Evolutionary conservation across 2,329 filamentous ascomycete species (phyloP), one percentile per base, ranked within the genome.

Genomic region (Penicillium concentricum): DNA sequence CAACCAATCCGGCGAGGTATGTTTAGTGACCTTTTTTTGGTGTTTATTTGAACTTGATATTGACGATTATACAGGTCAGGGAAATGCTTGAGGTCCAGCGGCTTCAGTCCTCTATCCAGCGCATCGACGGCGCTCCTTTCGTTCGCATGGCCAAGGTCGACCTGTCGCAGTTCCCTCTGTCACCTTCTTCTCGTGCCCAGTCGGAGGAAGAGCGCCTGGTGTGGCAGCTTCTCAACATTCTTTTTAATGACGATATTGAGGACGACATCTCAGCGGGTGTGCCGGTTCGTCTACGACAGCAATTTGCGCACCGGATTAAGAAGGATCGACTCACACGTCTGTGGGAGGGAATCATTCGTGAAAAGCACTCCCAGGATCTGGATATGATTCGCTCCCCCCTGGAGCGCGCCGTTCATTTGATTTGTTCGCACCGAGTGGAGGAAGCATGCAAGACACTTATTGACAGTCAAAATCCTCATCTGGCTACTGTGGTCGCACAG

Each of bases 151-250:
- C 62, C 9, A 67, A 67, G 24, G 61, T 69, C 32, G 66, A 76
- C 50, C 72, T 77, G 55, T 63, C 64, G 38, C 65, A 67, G 46
- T 75, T 72, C 35, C 65, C 68, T 9, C 62, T 72, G 34, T 59
- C 65, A 3, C 67, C 70, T 45, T 60, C 66, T 42, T 62, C 60
- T 52, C 53, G 72, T 57, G 62, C 68, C 28, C 58, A 71, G 28
- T 60, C 67, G 26, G 70, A 75, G 57, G 61, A 69, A 28, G 76
- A 79, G 61, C 67, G 68, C n/a, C 61, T 75, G 24, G 86, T 94
- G 1, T 99, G 95, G 94, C 84, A 91, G 59, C 80, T 99, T 35
- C 88, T 91, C 1, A 89, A 90, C 56, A 87, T 97, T 37, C 82
- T 99, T 4, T 99, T 96, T 68, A 92, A 96, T 62, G 80, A 86